Base-by-base conservation (phyloP, 441 rosid genomes). In the Adansonia gregorii region DNA sequence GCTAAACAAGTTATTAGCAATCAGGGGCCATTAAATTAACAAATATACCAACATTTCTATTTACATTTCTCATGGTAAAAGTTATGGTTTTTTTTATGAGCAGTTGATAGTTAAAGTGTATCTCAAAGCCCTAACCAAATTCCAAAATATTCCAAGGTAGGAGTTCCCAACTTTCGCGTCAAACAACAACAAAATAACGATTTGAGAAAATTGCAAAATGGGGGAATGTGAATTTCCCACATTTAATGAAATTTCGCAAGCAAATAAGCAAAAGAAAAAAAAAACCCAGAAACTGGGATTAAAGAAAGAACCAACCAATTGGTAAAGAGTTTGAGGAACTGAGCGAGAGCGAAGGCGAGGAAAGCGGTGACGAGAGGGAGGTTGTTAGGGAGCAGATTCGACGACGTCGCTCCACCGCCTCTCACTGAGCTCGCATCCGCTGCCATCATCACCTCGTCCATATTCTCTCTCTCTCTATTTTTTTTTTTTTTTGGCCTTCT, bases 311-410 rank as follows among this genome's bases (percentile, higher is more conserved):
- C 88, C 80, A 82, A 95, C 99, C 99, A 95, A 84, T 92, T 85
- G 75, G 98, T 93, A 89, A 95, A 95, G 82, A 94, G 80, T 89
- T 95, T 95, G 83, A 95, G 97, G 87, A 94, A 90, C 82, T 94
- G 99, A 59, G 99, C 99, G 52, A 95, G 82, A 56, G 98, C 95
- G 83, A 89, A 91, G 66, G 99, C 91, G 15, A 93, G 97, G 77
- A 95, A 88, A 15, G 99, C 94, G 8, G 98, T 87, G 82, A 94
- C 9, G 79, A 95, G 91, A 45, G 99, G 97, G 63, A 95, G 97
- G 65, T 93, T 94, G 83, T 65, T 83, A 1, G 94, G 92, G 10
- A 89, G 75, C 73, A 80, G 76, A 46, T 87, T 76, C 20, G 88
- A 75, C 67, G 43, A 61, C 3, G 43, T 56, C 74, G 88, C 68